These are phyloP conservation scores for Xylariaceae sp. DNA, from an alignment of 2,329 filamentous ascomycete genomes.

Conservation along the genomic window DNA sequence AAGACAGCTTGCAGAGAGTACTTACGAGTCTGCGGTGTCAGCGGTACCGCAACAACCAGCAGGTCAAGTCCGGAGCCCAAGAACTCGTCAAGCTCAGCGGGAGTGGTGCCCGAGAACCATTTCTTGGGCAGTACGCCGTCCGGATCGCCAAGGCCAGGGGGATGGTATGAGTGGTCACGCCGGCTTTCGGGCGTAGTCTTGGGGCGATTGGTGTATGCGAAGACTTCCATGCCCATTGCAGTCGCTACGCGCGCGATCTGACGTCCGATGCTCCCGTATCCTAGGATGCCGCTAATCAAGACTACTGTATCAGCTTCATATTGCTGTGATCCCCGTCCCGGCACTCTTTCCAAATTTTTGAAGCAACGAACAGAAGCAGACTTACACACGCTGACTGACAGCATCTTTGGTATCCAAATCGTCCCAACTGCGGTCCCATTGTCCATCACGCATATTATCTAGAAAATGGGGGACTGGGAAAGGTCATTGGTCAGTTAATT, in stretches of 20 bases:
- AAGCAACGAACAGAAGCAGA: neutral
- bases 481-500: neutral
- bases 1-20: no score
- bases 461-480: conserved; percentile 42
- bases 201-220: conserved; percentile 64
- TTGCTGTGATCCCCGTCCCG: neutral
- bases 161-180: conserved; percentile 56
- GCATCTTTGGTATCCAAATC: conserved; percentile 41
- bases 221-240: conserved; percentile 61
- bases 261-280: conserved; percentile 43
- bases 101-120: conserved; percentile 38
- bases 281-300: conserved; percentile 34
- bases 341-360: no score
- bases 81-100: conserved; percentile 36
- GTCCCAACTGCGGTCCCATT: conserved; percentile 37
- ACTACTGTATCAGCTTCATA: neutral
- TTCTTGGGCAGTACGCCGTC: conserved; percentile 37
- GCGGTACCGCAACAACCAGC: conserved; percentile 38
- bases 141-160: conserved; percentile 55
- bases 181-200: conserved; percentile 57
- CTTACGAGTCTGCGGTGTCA: conserved; percentile 34
- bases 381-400: conserved; percentile 48
- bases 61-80: conserved; percentile 40
- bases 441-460: conserved; percentile 39
- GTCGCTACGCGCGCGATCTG: conserved; percentile 47